Conservation (phyloP, 2,329 filamentous ascomycete genomes). For the Trichoderma sp. region DNA sequence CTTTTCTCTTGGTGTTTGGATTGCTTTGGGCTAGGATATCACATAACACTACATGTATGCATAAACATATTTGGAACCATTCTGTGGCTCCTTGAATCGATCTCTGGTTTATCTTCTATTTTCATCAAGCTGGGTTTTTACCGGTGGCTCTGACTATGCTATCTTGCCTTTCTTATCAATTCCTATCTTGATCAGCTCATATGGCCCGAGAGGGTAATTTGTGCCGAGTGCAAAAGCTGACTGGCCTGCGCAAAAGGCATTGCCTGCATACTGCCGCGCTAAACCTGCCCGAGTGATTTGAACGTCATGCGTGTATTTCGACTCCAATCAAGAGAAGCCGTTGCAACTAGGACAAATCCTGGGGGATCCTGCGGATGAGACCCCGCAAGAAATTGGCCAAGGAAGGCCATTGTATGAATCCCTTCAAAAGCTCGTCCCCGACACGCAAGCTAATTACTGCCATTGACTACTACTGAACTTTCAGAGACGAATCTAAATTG, state of each 20-base stretch:
- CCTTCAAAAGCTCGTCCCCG: background rate
- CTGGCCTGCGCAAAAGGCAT: background rate
- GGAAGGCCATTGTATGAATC: background rate
- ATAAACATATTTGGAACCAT: background rate
- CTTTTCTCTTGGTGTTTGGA: background rate
- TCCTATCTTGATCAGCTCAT: background rate
- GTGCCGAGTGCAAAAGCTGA: background rate
- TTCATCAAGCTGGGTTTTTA: background rate
- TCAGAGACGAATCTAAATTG: background rate
- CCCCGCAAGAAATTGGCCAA: background rate
- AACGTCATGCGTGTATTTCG: too few relatives aligned
- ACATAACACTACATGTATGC: background rate
- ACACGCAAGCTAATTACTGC: background rate
- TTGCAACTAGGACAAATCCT: too few relatives aligned
- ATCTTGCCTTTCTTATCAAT: background rate
- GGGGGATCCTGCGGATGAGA: too few relatives aligned
- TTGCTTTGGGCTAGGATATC: conserved; percentile 8
- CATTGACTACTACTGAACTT: background rate
- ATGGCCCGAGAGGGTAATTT: too few relatives aligned
- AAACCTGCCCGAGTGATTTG: too few relatives aligned
- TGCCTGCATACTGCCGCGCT: too few relatives aligned
- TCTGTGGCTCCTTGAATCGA: background rate
- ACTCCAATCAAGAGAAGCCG: too few relatives aligned
- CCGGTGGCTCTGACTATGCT: background rate
- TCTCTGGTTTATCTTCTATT: background rate